phyloP scores from a whole-genome alignment of 805 yeast genomes.

The Torulaspora delbrueckii region DNA sequence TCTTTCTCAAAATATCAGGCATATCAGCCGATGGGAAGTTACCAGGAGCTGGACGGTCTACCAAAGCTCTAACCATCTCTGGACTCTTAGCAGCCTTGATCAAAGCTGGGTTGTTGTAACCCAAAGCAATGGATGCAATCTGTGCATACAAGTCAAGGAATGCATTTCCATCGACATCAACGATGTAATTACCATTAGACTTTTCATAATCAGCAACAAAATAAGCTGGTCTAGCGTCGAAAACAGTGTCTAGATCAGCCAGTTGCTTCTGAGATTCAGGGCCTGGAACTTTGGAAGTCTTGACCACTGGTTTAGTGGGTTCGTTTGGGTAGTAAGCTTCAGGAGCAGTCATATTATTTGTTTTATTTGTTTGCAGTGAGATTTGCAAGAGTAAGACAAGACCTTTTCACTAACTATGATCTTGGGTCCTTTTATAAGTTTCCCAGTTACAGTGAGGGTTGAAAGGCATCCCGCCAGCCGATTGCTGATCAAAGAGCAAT shows the following conservation, averaged over 20 bases:
- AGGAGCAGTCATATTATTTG: slow-evolving; percentile 38
- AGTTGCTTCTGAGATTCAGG: slow-evolving; percentile 56
- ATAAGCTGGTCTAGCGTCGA: slow-evolving; percentile 59
- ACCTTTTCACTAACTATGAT: not conserved
- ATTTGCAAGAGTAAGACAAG: not conserved
- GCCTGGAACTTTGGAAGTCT: slow-evolving; percentile 66
- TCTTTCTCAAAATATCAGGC: slow-evolving; percentile 42
- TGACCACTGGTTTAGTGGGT: slow-evolving; percentile 64
- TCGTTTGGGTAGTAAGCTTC: slow-evolving; percentile 70
- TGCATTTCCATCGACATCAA: slow-evolving; percentile 60
- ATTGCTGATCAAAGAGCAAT: not conserved
- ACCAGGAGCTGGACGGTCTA: slow-evolving; percentile 65
- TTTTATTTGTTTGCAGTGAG: not conserved
- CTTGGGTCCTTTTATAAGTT: not conserved
- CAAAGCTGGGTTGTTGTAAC: slow-evolving; percentile 65
- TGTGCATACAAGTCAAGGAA: slow-evolving; percentile 66
- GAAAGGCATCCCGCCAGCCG: not conserved
- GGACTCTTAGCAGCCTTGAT: slow-evolving; percentile 53
- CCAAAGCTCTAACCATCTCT: slow-evolving; percentile 59
- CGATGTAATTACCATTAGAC: slow-evolving; percentile 60
- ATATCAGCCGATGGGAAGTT: slow-evolving; percentile 59
- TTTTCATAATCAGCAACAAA: slow-evolving; percentile 61
- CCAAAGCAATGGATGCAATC: slow-evolving; percentile 65
- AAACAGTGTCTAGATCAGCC: slow-evolving; percentile 49
- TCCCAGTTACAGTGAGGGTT: not conserved